Evolutionary conservation across 2,329 filamentous ascomycete species (phyloP), one percentile per base, ranked within the genome.

Genomic region (Colletotrichum sp.): DNA sequence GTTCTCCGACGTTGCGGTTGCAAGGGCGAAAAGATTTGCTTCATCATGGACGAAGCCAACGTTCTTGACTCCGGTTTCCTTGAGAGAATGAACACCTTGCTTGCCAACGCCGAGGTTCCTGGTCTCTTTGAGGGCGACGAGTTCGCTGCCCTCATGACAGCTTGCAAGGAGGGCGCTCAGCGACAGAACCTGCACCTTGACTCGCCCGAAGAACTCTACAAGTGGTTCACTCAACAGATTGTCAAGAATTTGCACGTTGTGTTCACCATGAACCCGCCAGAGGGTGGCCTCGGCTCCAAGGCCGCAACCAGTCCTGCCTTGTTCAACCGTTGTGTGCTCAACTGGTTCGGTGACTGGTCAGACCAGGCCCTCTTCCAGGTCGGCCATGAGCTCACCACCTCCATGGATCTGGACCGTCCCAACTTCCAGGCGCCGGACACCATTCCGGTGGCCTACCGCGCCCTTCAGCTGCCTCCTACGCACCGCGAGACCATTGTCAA

Each of bases 281-380:
- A 98, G 82, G 97, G 97, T 80, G 96, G 97, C 1, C 88, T 99
- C 10, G 97, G 95, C 3, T 98, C 96, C 36, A 99, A 98, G 88
- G 97, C 97, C 72, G 98, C 97, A 32, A 99, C 98, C 4, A 98
- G 96, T 90, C 97, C 97, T 76, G 97, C 97, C 55, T 87, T 99
- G 82, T 99, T 99, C 93, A 99, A 99, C 88, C 94, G 97, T 90
- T 99, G 97, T 83, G 97, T 99, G 65, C 93, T 99, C 80, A 99
- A 99, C 87, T 99, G 97, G 97, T 98, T 99, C 84, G 97, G 97
- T 78, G 97, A 99, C 86, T 99, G 97, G 97, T 99, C 97, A 68
- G 97, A 99, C 84, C 97, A 99, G 87, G 98, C 97, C 48, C 91
- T 99, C 24, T 99, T 98, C 93, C 98, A 99, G 85, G 98, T 99